Percentiles rank a stretch among this genome's conserved stretches.
These are phyloP conservation scores for Triticum monococcum DNA, from an alignment of 176 grass and related monocot species.

Conservation along the genomic window DNA sequence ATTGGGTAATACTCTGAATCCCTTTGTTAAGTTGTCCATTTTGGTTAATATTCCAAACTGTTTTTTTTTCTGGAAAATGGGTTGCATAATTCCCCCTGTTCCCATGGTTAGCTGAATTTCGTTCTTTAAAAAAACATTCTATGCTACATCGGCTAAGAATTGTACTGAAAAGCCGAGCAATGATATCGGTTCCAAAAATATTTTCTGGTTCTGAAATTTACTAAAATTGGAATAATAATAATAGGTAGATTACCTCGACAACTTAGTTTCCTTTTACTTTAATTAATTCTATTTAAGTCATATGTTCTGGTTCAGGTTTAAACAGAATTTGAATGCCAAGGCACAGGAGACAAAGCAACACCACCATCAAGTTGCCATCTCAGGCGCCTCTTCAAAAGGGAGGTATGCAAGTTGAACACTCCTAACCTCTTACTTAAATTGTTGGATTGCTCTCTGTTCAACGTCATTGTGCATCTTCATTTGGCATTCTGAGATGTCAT, in stretches of 20 bases:
- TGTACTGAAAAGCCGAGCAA: too few relatives aligned
- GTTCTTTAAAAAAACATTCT: too few relatives aligned
- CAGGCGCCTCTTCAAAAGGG: not conserved
- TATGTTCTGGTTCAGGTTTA: not conserved
- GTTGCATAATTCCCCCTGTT: too few relatives aligned
- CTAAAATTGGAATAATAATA: not conserved
- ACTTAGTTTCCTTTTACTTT: not conserved
- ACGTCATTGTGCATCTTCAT: not conserved
- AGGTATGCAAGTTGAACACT: not conserved
- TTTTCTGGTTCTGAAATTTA: not conserved
- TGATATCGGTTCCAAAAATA: too few relatives aligned
- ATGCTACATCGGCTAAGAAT: too few relatives aligned
- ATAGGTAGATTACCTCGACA: not conserved
- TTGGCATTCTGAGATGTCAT: too few relatives aligned
- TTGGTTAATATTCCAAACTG: too few relatives aligned
- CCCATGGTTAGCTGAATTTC: too few relatives aligned
- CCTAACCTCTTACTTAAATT: not conserved
- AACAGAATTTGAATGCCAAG: not conserved
- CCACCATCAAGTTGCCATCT: not conserved
- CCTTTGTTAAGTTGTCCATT: too few relatives aligned
- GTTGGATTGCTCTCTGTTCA: not conserved
- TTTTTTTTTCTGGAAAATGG: too few relatives aligned
- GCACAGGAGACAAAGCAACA: not conserved
- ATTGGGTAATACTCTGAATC: too few relatives aligned
- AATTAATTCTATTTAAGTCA: not conserved